phyloP scores from a whole-genome alignment of 805 yeast genomes.

The Metschnikowia borealis region DNA sequence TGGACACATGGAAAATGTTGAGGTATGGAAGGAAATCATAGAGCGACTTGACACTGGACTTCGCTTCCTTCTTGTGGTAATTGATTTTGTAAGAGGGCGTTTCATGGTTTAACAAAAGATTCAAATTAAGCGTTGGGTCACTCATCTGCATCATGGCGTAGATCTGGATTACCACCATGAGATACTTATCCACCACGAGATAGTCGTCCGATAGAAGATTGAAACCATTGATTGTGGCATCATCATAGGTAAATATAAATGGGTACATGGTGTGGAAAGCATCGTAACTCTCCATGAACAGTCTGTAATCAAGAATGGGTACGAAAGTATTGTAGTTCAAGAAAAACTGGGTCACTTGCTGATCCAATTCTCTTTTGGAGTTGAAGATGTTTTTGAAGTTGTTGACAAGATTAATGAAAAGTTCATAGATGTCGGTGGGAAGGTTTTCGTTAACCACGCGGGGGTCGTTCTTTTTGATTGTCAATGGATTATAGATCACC shows the following conservation, averaged over 20 bases:
- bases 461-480: constrained; percentile 18
- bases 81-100: constrained; percentile 26
- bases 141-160: constrained; percentile 52
- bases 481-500: constrained; percentile 38
- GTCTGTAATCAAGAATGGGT: constrained; percentile 52
- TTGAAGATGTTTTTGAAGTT: constrained; percentile 39
- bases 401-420: constrained; percentile 41
- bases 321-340: constrained; percentile 50
- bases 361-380: constrained; percentile 40
- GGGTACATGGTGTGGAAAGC: constrained; percentile 47
- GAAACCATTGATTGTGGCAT: constrained; percentile 45
- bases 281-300: constrained; percentile 49
- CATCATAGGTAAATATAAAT: constrained; percentile 44
- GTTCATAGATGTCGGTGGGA: constrained; percentile 40
- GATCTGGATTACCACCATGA: constrained; percentile 44
- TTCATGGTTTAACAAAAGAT: constrained; percentile 35
- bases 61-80: constrained; percentile 6
- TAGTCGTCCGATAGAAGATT: constrained; percentile 41
- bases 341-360: constrained; percentile 46
- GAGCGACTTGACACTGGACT: constrained; percentile 31
- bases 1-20: constrained; percentile 45
- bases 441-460: constrained; percentile 17
- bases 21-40: constrained; percentile 46
- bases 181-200: constrained; percentile 38
- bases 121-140: constrained; percentile 42